Conservation (phyloP, 2,329 filamentous ascomycete genomes). For the Aspergillus carbonarius region DNA sequence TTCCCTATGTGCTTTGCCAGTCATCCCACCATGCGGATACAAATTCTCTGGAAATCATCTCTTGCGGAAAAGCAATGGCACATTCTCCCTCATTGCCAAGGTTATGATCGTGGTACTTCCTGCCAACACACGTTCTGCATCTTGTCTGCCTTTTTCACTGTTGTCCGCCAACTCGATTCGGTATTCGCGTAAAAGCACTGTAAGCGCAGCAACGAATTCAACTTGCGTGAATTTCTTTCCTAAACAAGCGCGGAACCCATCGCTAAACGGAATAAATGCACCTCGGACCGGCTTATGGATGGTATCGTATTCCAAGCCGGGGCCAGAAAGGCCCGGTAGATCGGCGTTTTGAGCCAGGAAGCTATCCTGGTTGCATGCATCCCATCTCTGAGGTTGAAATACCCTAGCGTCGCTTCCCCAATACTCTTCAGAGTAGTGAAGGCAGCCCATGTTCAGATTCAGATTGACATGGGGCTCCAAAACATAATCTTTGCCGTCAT, state of each 20-base stretch:
- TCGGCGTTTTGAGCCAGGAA: slow-evolving; percentile 20
- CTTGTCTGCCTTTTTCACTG: not conserved
- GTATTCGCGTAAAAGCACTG: slow-evolving; percentile 18
- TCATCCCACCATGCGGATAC: not conserved
- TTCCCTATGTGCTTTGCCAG: not conserved
- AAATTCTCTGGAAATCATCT: not conserved
- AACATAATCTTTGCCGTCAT: slow-evolving; percentile 12
- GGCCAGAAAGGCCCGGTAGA: slow-evolving; percentile 12
- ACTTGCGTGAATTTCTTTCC: slow-evolving; percentile 29
- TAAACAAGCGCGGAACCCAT: slow-evolving; percentile 22
- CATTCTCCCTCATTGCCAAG: slow-evolving; percentile 17
- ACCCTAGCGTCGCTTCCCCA: slow-evolving; percentile 19
- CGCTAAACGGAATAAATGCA: slow-evolving; percentile 25
- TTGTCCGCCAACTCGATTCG: slow-evolving; percentile 13
- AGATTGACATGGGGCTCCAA: slow-evolving; percentile 17
- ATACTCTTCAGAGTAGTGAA: slow-evolving; percentile 24
- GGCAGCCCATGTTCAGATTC: slow-evolving; percentile 14
- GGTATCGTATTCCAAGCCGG: slow-evolving; percentile 20
- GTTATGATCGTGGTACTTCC: slow-evolving; percentile 16
- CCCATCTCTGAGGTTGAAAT: slow-evolving; percentile 23
- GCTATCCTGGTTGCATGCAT: slow-evolving; percentile 19
- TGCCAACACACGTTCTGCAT: slow-evolving; percentile 11
- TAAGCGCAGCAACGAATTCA: slow-evolving; percentile 21
- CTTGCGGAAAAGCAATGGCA: slow-evolving; percentile 17
- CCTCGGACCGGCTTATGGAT: slow-evolving; percentile 23